These are phyloP conservation scores for Apiospora sp. DNA, from an alignment of 2,329 filamentous ascomycete genomes.

Conservation along the genomic window DNA sequence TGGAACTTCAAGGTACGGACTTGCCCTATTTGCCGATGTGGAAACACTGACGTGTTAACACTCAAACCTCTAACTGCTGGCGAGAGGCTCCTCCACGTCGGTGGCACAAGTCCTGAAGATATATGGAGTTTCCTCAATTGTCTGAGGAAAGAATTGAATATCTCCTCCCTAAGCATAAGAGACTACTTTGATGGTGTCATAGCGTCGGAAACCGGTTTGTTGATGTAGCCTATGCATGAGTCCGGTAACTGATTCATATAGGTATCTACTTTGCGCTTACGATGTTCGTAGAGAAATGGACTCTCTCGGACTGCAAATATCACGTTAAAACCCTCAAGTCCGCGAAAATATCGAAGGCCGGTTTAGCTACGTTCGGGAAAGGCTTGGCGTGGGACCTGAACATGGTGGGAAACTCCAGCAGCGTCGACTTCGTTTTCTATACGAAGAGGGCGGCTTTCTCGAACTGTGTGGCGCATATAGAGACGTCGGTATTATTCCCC, in stretches of 20 bases:
- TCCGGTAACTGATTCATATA: slow-evolving; percentile 1
- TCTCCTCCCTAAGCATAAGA: not conserved
- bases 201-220: not conserved
- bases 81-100: slow-evolving; percentile 9
- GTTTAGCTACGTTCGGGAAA: slow-evolving; percentile 8
- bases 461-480: not conserved
- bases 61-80: slow-evolving; percentile 7
- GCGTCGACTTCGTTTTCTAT: slow-evolving; percentile 8
- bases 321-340: not conserved
- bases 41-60: not conserved
- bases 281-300: not conserved
- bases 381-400: slow-evolving; percentile 4
- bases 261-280: slow-evolving; percentile 2
- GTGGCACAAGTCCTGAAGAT: not conserved
- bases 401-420: not conserved
- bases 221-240: not conserved
- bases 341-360: not conserved
- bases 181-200: slow-evolving; percentile 9
- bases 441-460: not conserved
- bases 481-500: not conserved
- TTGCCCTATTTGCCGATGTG: slow-evolving; percentile 1
- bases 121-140: slow-evolving; percentile 7
- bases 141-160: slow-evolving; percentile 12
- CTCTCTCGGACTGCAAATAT: slow-evolving; percentile 7
- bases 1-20: slow-evolving; percentile 6